Conservation (phyloP, 1,139 yeast species). For the Suhomyces atakaporum region DNA sequence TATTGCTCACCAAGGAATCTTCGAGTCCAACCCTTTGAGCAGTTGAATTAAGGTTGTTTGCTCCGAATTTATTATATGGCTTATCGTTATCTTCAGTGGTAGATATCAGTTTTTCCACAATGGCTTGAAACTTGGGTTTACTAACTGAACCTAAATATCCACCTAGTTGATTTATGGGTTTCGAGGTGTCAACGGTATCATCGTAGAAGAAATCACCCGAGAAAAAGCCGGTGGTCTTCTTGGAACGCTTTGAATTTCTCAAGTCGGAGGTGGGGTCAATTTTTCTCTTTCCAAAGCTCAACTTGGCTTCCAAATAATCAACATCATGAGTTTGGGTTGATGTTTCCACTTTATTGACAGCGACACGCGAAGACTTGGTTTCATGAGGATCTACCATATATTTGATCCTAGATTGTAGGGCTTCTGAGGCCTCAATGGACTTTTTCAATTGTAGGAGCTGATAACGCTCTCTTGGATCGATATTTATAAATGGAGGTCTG, state of each 20-base stretch:
- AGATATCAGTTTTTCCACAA: neutral
- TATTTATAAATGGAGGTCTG: conserved; percentile 49
- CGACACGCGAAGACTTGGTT: no score
- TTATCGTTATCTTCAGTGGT: conserved; percentile 20
- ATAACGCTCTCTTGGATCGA: conserved; percentile 48
- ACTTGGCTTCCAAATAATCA: conserved; percentile 29
- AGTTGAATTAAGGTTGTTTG: conserved; percentile 16
- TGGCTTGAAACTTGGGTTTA: conserved; percentile 28
- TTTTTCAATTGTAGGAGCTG: conserved; percentile 43
- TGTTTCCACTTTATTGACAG: conserved; percentile 41
- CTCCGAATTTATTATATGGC: conserved; percentile 17
- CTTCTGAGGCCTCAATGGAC: conserved; percentile 39
- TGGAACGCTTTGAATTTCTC: conserved; percentile 19
- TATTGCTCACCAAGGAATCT: conserved; percentile 20
- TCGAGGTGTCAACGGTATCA: conserved; percentile 13
- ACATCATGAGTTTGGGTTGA: conserved; percentile 45
- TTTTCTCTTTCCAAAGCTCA: conserved; percentile 20
- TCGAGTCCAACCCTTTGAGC: conserved; percentile 23
- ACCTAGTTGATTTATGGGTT: conserved; percentile 20
- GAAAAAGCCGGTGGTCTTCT: conserved; percentile 28
- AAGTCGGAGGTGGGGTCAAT: conserved; percentile 2
- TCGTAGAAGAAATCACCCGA: conserved; percentile 44
- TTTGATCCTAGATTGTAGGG: conserved; percentile 34
- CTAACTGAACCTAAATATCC: conserved; percentile 37
- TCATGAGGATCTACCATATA: conserved; percentile 47